These are phyloP conservation scores for Coniochaeta hoffmannii DNA, from an alignment of 2,329 filamentous ascomycete species.

Conservation along the genomic window DNA sequence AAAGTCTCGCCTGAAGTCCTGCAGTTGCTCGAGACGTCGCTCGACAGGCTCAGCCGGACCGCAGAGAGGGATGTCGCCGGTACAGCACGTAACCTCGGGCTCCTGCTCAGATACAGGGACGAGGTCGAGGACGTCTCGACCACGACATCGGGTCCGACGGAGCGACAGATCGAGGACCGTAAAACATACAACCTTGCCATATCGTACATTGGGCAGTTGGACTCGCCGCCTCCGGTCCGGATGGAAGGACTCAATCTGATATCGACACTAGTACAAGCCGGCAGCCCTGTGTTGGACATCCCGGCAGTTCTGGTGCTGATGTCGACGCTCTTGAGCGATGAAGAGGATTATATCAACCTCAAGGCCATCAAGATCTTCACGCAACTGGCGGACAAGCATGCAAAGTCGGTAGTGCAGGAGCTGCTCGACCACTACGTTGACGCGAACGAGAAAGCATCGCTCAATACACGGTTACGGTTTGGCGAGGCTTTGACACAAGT, in stretches of 20 bases:
- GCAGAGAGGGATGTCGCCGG: slow-evolving; percentile 34
- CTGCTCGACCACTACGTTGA: slow-evolving; percentile 64
- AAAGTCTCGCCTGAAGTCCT: slow-evolving; percentile 35
- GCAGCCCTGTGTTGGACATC: slow-evolving; percentile 57
- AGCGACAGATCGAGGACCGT: slow-evolving; percentile 49
- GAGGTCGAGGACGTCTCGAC: slow-evolving; percentile 39
- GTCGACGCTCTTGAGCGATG: slow-evolving; percentile 55
- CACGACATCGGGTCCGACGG: slow-evolving; percentile 26
- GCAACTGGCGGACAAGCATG: slow-evolving; percentile 53
- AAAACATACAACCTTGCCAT: slow-evolving; percentile 56
- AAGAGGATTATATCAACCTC: slow-evolving; percentile 65
- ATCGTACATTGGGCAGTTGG: slow-evolving; percentile 53
- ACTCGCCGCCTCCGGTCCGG: slow-evolving; percentile 59
- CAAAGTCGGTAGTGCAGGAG: slow-evolving; percentile 53
- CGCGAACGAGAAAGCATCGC: slow-evolving; percentile 43
- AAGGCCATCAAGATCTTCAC: slow-evolving; percentile 60
- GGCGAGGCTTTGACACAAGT: slow-evolving; percentile 61
- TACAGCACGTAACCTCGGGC: slow-evolving; percentile 48
- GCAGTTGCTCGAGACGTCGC: slow-evolving; percentile 37
- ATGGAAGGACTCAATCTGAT: slow-evolving; percentile 58
- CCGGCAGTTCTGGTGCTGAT: slow-evolving; percentile 56
- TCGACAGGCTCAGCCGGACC: slow-evolving; percentile 34
- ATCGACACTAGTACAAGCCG: slow-evolving; percentile 45
- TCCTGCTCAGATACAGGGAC: slow-evolving; percentile 49
- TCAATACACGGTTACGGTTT: slow-evolving; percentile 60